A percentile compares a stretch with the other conserved stretches of the same genome.
Evolutionary conservation across 306 rosid species (phyloP).

Genomic region (Biancaea sappan): DNA sequence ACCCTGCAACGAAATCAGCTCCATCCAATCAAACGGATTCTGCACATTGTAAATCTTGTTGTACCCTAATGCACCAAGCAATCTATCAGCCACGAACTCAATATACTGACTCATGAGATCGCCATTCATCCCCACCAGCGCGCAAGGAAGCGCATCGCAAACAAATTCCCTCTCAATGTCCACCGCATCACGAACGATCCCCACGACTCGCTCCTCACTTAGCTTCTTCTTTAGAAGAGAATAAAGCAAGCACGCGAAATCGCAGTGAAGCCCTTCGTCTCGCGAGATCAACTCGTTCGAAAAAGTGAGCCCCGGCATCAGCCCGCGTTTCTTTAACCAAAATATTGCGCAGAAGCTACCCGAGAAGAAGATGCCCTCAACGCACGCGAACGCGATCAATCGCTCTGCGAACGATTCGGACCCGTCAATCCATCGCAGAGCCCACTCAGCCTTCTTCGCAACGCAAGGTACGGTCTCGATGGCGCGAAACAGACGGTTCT

Average conservation of each 20-base stretch:
- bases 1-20: conserved; percentile 80
- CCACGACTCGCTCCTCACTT: conserved; percentile 58
- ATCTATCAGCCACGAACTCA: conserved; percentile 76
- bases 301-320: conserved; percentile 80
- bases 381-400: conserved; percentile 72
- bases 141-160: conserved; percentile 77
- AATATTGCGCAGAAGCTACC: conserved; percentile 82
- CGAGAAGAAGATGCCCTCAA: conserved; percentile 84
- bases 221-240: conserved; percentile 49
- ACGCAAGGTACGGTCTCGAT: conserved; percentile 75
- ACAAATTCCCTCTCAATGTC: conserved; percentile 77
- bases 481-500: conserved; percentile 60
- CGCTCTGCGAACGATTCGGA: conserved; percentile 47
- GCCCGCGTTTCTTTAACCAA: conserved; percentile 84
- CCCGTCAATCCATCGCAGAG: too few relatives aligned
- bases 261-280: conserved; percentile 80
- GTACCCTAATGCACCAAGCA: conserved; percentile 60
- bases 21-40: conserved; percentile 96
- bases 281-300: conserved; percentile 84
- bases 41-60: conserved; percentile 54
- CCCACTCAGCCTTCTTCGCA: conserved; percentile 55
- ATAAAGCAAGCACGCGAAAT: conserved; percentile 73
- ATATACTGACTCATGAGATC: conserved; percentile 74
- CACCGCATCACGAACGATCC: conserved; percentile 60
- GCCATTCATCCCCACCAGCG: conserved; percentile 77